phyloP scores from a whole-genome alignment of 768 basidiomycete genomes.

The Pleurotus tuoliensis region DNA sequence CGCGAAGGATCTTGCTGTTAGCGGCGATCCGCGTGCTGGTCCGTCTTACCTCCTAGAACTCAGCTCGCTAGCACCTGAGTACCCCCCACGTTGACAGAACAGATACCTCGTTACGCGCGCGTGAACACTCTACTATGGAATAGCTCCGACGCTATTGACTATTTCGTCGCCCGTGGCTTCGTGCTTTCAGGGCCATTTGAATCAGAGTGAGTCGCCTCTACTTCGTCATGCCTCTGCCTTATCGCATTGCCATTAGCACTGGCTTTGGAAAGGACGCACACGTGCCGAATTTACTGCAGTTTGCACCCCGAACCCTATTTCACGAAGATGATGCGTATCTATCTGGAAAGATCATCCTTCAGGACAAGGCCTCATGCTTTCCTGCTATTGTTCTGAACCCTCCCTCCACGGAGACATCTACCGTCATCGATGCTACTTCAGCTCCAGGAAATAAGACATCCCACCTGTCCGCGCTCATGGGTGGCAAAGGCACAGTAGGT shows the following conservation, averaged over 20 bases:
- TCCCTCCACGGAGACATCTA: slow-evolving; percentile 43
- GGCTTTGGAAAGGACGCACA: slow-evolving; percentile 75
- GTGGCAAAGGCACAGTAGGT: slow-evolving; percentile 72
- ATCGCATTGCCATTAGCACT: slow-evolving; percentile 34
- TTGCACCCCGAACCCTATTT: slow-evolving; percentile 63
- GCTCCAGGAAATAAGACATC: slow-evolving; percentile 99
- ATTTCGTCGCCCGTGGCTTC: slow-evolving; percentile 57
- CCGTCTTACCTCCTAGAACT: slow-evolving; percentile 7
- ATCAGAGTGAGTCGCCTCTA: slow-evolving; percentile 37
- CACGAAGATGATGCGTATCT: slow-evolving; percentile 70
- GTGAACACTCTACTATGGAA: slow-evolving; percentile 75
- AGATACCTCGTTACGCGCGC: slow-evolving; percentile 81
- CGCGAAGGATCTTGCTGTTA: slow-evolving; percentile 55
- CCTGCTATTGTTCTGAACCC: slow-evolving; percentile 86
- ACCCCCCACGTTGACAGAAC: slow-evolving; percentile 35
- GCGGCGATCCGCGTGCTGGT: slow-evolving; percentile 65
- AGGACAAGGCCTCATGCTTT: slow-evolving; percentile 98
- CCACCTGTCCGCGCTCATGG: slow-evolving; percentile 86
- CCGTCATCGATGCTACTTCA: slow-evolving; percentile 90
- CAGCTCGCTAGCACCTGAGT: not conserved
- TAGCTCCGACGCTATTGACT: slow-evolving; percentile 55
- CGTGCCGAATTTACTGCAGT: slow-evolving; percentile 76
- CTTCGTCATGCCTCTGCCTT: not conserved
- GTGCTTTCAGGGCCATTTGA: slow-evolving; percentile 45
- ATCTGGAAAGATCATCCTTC: slow-evolving; percentile 82